A percentile compares a stretch with the other conserved stretches of the same genome.
These are phyloP conservation scores for Alloteropsis angusta DNA, from an alignment of 202 grass and related monocot genomes.

Conservation along the genomic window DNA sequence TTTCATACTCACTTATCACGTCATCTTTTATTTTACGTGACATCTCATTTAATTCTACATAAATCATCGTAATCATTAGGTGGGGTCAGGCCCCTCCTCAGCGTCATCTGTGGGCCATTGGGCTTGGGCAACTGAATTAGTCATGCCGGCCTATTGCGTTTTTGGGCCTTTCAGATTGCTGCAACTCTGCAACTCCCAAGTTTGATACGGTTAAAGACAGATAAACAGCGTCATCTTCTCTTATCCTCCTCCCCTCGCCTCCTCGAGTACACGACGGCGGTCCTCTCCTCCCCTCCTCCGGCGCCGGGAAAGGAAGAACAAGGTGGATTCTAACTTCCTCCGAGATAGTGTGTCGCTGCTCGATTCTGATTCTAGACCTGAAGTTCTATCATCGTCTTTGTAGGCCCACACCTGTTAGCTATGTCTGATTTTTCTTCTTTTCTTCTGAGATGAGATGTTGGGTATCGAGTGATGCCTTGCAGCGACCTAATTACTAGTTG, in stretches of 20 bases:
- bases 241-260: slow-evolving; percentile 14
- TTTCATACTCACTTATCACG: no score
- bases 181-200: no score
- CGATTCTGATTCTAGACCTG: background rate
- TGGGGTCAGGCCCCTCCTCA: no score
- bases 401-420: background rate
- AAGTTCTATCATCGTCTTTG: background rate
- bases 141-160: background rate
- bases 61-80: no score
- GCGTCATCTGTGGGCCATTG: background rate
- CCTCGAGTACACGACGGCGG: background rate
- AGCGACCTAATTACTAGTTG: background rate
- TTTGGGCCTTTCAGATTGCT: background rate
- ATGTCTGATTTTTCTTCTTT: background rate
- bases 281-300: background rate
- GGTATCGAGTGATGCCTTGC: background rate
- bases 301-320: background rate
- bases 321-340: background rate
- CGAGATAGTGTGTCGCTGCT: background rate
- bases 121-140: no score
- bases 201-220: background rate
- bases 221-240: slow-evolving; percentile 19
- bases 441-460: background rate
- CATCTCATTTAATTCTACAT: no score
- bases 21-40: no score